Evolutionary conservation across 2,329 filamentous ascomycete species (phyloP).

Genomic region (Apiospora sp.): DNA sequence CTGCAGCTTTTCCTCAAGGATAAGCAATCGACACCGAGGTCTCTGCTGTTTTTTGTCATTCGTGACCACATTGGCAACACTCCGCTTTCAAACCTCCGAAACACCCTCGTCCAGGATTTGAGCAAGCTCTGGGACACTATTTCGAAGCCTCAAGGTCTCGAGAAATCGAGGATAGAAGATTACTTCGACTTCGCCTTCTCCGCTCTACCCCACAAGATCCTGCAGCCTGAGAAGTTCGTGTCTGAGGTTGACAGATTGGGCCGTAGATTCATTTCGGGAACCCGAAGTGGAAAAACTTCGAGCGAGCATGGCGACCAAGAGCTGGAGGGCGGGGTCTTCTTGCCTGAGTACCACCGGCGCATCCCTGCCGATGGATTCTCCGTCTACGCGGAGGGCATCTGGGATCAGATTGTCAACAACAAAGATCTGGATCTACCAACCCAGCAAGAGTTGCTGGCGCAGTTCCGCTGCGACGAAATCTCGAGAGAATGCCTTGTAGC

Average conservation of each 20-base stretch:
- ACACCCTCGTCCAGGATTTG: constrained; percentile 89
- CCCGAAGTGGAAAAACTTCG: constrained; percentile 70
- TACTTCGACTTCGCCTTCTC: constrained; percentile 99
- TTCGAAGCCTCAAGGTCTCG: constrained; percentile 88
- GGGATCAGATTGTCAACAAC: constrained; percentile 99
- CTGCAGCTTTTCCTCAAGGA: constrained; percentile 96
- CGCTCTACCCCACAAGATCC: constrained; percentile 93
- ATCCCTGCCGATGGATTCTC: constrained; percentile 98
- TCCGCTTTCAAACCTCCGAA: constrained; percentile 86
- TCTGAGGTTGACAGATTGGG: constrained; percentile 82
- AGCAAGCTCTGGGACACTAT: constrained; percentile 92
- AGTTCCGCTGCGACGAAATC: constrained; percentile 98
- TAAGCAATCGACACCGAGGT: constrained; percentile 88
- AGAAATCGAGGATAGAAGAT: constrained; percentile 89
- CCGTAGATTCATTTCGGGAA: constrained; percentile 82
- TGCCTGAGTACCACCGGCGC: constrained; percentile 92
- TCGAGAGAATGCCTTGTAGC: constrained; percentile 83
- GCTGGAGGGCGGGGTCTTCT: constrained; percentile 80
- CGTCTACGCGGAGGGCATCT: constrained; percentile 90
- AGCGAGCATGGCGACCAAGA: constrained; percentile 73
- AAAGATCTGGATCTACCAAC: constrained; percentile 97
- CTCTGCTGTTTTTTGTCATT: constrained; percentile 97
- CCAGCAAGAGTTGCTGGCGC: constrained; percentile 94
- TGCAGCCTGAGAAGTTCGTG: constrained; percentile 91
- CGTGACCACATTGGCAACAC: constrained; percentile 95